Evolutionary conservation across 345 rosid genomes (phyloP), one percentile per base, ranked within the genome.

Genomic region (Eucalyptus pauciflora): DNA sequence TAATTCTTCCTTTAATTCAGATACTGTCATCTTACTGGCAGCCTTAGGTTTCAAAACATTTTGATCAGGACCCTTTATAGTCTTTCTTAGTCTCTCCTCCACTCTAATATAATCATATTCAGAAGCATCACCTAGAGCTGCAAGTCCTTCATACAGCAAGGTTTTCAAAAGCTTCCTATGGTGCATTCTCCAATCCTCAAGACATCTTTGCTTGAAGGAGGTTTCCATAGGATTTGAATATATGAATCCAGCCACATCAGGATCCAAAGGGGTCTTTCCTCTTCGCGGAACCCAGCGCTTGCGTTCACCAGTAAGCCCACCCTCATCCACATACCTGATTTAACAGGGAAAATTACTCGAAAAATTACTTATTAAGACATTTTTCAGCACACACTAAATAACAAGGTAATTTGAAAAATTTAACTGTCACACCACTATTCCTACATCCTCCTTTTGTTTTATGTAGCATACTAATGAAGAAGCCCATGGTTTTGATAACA

Each of bases 261-360:
- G 99, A 92, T 97, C 99, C 89, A 97, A 91, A 89, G 99, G 99
- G 89, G 98, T 92, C 93, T 95, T 96, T 51, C 99, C 99, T 90
- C 96, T 93, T 90, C 99, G 95, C 52, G 99, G 99, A 86, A 97
- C 99, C 99, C 99, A 97, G 87, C 98, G 96, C 92, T 97, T 97
- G 90, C 99, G 97, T 29, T 97, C 99, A 90, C 99, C 99, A 86
- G 99, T 96, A 85, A 97, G 98, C 56, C 99, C 99, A 88, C 99
- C 99, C 91, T 97, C 99, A 86, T 91, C 96, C 87, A 95, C 80
- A 87, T 97, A 97, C 95, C 99, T 97, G 90, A 88, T 88, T 88
- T 89, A 67, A 91, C 24, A 85, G 27, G 85, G 87, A 86, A 90
- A 50, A 52, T 52, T 52, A 52, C 58, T 52, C 10, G 4, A 20